phyloP scores from a whole-genome alignment of 2,329 filamentous ascomycete species.

The Dactylellina haptotyla region DNA sequence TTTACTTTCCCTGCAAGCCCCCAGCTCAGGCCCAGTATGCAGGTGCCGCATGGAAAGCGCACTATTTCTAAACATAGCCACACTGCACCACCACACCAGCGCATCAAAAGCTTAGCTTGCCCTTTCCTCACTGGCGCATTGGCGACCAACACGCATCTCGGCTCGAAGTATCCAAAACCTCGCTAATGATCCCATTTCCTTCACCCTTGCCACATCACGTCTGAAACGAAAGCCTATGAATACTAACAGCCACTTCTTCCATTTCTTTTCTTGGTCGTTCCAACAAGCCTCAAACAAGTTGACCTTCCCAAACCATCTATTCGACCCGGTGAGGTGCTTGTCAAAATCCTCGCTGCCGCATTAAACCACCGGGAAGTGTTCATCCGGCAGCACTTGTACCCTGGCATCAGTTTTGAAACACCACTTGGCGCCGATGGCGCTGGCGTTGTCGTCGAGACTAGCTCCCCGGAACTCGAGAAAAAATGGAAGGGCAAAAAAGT shows the following conservation, averaged over 20 bases:
- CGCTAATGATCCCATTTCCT: conserved; percentile 36
- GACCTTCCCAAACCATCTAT: conserved; percentile 71
- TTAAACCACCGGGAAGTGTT: conserved; percentile 97
- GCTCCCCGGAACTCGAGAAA: conserved; percentile 67
- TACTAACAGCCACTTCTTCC: conserved; percentile 41
- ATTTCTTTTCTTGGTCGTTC: conserved; percentile 5
- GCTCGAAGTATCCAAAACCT: conserved; percentile 53
- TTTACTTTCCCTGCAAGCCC: conserved; percentile 7
- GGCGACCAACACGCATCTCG: conserved; percentile 37
- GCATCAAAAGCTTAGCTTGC: conserved; percentile 26
- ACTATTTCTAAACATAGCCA: conserved; percentile 53
- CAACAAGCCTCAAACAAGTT: conserved; percentile 67
- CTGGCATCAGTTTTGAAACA: conserved; percentile 77
- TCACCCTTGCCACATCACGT: conserved; percentile 30
- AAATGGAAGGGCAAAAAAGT: conserved; percentile 74
- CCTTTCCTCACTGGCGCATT: conserved; percentile 11
- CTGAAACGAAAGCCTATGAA: conserved; percentile 27
- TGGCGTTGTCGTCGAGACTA: conserved; percentile 75
- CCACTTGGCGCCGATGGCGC: conserved; percentile 85
- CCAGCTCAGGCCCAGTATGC: conserved; percentile 21
- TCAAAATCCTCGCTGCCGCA: conserved; percentile 80
- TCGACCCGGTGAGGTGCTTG: conserved; percentile 74
- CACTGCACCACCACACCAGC: conserved; percentile 16
- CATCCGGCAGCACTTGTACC: conserved; percentile 91
- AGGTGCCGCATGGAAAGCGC: conserved; percentile 44